Conservation (phyloP, 192 early-diverging fungal genomes). For the Coemansia brasiliensis region DNA sequence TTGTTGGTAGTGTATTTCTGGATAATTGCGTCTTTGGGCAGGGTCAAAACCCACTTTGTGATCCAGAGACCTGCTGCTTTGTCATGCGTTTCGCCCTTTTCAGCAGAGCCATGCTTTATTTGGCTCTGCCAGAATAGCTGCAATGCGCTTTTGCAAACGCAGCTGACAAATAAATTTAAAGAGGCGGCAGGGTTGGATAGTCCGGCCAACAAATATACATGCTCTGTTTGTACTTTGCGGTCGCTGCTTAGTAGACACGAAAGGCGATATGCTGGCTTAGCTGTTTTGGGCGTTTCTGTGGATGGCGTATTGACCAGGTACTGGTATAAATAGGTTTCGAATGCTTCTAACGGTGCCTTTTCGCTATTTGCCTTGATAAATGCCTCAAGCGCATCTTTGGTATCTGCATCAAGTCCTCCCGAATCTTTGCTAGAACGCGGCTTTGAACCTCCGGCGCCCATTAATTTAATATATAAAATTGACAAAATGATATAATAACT, state of each 20-base stretch:
- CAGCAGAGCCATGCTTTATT: too few relatives aligned
- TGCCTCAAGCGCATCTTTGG: conserved; percentile 2
- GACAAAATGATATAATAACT: background rate
- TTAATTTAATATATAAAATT: conserved; percentile 1
- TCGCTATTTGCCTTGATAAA: background rate
- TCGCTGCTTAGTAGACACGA: conserved; percentile 13
- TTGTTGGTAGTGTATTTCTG: conserved; percentile 1
- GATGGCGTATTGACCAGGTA: background rate
- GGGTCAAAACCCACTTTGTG: conserved; percentile 12
- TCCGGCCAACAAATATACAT: conserved; percentile 6
- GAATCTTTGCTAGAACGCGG: background rate
- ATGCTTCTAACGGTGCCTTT: background rate
- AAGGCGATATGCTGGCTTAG: background rate
- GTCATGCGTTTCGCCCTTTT: too few relatives aligned
- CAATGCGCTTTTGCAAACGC: conserved; percentile 13
- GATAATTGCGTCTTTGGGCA: conserved; percentile 2
- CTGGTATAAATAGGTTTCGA: conserved; percentile 8
- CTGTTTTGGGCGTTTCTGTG: background rate
- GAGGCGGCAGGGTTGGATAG: background rate
- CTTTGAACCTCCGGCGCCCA: background rate
- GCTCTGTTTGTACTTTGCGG: conserved; percentile 2
- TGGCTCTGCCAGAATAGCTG: conserved; percentile 13
- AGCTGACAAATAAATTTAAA: conserved; percentile 1
- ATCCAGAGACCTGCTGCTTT: conserved; percentile 3
- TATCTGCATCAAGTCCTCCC: background rate